A percentile compares a stretch with the other conserved stretches of the same genome.
phyloP scores from a whole-genome alignment of 78 protist genomes.

The Protostelium mycophagum region DNA sequence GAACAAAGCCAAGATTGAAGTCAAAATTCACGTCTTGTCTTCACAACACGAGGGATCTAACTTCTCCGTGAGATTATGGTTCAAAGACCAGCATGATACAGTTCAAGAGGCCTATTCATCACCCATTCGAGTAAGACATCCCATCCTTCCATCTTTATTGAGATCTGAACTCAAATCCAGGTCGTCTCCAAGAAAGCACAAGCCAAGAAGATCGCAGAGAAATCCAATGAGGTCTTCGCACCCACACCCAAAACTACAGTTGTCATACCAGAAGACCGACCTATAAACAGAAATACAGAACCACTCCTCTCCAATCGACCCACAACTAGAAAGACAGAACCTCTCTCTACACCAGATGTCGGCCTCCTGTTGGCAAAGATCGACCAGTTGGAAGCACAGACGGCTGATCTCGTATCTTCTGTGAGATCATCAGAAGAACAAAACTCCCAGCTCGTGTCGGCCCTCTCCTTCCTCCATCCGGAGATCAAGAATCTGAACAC shows the following conservation, averaged over 20 bases:
- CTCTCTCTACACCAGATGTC: background rate
- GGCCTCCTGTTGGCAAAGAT: background rate
- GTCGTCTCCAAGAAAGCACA: background rate
- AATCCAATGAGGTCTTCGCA: too few relatives aligned
- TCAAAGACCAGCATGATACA: background rate
- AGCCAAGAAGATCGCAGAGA: background rate
- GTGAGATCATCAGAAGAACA: too few relatives aligned
- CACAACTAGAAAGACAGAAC: background rate
- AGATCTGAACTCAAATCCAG: background rate
- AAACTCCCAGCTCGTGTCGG: too few relatives aligned
- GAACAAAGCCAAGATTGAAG: background rate
- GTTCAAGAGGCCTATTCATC: background rate
- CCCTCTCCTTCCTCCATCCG: background rate
- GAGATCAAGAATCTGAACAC: background rate
- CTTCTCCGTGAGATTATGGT: background rate
- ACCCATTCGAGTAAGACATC: background rate
- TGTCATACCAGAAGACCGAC: background rate
- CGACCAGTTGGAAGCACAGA: background rate
- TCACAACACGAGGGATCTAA: background rate
- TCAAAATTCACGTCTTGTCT: background rate
- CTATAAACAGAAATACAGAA: background rate
- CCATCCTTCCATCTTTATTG: background rate
- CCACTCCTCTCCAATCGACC: background rate
- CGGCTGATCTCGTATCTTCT: background rate
- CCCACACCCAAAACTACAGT: background rate